Evolutionary conservation across 495 filamentous ascomycete genomes (phyloP).

Genomic region (Penicillium silybi): DNA sequence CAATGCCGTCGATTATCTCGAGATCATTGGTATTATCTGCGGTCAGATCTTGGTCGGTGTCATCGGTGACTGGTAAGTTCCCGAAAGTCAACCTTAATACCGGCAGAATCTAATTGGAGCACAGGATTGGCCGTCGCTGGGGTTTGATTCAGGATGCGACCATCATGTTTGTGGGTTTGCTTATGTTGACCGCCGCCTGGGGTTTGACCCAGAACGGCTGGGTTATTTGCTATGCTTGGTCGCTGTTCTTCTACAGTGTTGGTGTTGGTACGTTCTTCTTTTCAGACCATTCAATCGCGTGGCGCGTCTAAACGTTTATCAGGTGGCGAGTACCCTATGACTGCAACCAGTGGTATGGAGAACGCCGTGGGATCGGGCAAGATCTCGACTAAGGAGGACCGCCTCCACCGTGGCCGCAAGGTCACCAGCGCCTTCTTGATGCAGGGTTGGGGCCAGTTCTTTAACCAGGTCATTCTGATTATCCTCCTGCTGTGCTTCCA

Average conservation of each 20-base stretch:
- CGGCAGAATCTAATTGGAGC: not conserved
- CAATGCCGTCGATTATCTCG: constrained; percentile 74
- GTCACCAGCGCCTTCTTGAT: constrained; percentile 92
- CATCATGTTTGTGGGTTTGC: constrained; percentile 84
- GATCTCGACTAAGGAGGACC: constrained; percentile 82
- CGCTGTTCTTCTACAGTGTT: constrained; percentile 84
- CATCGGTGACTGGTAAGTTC: constrained; percentile 51
- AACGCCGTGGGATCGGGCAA: constrained; percentile 80
- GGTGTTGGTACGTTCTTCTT: constrained; percentile 62
- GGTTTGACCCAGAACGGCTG: constrained; percentile 78
- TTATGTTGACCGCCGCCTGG: constrained; percentile 87
- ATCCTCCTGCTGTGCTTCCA: constrained; percentile 77
- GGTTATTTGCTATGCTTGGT: constrained; percentile 90
- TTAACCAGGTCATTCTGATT: constrained; percentile 84
- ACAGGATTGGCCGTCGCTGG: constrained; percentile 79
- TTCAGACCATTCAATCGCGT: not conserved
- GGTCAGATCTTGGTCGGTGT: constrained; percentile 76
- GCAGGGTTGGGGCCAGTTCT: constrained; percentile 94
- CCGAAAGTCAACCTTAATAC: not conserved
- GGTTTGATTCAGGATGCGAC: constrained; percentile 89
- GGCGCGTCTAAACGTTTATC: constrained; percentile 7
- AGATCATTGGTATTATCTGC: constrained; percentile 83
- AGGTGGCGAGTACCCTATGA: constrained; percentile 88
- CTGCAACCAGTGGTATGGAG: constrained; percentile 92
- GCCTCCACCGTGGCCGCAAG: constrained; percentile 88